phyloP scores from a whole-genome alignment of 331 rosid species.

The Dryas integrifolia region DNA sequence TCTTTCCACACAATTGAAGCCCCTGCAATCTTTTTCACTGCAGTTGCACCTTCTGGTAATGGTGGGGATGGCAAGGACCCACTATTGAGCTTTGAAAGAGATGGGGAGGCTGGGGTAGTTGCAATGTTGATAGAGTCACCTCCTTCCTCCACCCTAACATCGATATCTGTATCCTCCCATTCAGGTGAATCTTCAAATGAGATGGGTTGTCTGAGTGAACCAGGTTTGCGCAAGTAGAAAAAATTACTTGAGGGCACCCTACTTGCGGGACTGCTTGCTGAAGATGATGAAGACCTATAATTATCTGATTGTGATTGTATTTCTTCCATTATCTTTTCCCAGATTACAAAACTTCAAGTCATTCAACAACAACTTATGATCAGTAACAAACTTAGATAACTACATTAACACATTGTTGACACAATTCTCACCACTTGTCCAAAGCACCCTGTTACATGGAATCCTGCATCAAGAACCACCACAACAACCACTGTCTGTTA shows the following conservation, averaged over 20 bases:
- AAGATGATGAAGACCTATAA: slow-evolving; percentile 91
- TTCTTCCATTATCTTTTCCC: slow-evolving; percentile 69
- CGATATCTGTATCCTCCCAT: slow-evolving; percentile 89
- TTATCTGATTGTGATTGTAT: slow-evolving; percentile 93
- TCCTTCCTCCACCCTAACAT: slow-evolving; percentile 81
- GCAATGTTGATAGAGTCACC: slow-evolving; percentile 77
- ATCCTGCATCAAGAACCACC: slow-evolving; percentile 24
- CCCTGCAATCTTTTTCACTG: slow-evolving; percentile 69
- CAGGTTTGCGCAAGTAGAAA: slow-evolving; percentile 91
- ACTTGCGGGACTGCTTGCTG: slow-evolving; percentile 95
- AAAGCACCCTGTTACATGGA: slow-evolving; percentile 17
- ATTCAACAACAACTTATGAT: slow-evolving; percentile 24
- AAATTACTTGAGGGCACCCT: slow-evolving; percentile 98
- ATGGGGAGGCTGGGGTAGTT: slow-evolving; percentile 75
- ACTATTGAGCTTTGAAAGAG: slow-evolving; percentile 87
- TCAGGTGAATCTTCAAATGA: slow-evolving; percentile 98
- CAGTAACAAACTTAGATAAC: slow-evolving; percentile 11
- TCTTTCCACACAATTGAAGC: slow-evolving; percentile 96
- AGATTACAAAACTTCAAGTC: slow-evolving; percentile 30
- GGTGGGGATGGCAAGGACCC: slow-evolving; percentile 84
- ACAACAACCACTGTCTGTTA: not conserved
- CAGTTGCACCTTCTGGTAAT: slow-evolving; percentile 62
- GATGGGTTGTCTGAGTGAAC: slow-evolving; percentile 91
- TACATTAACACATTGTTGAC: not conserved
- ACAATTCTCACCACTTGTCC: not conserved